Evolutionary conservation across 108 stramenopile genomes (phyloP).

Genomic region (Chaetoceros tenuissimus): DNA sequence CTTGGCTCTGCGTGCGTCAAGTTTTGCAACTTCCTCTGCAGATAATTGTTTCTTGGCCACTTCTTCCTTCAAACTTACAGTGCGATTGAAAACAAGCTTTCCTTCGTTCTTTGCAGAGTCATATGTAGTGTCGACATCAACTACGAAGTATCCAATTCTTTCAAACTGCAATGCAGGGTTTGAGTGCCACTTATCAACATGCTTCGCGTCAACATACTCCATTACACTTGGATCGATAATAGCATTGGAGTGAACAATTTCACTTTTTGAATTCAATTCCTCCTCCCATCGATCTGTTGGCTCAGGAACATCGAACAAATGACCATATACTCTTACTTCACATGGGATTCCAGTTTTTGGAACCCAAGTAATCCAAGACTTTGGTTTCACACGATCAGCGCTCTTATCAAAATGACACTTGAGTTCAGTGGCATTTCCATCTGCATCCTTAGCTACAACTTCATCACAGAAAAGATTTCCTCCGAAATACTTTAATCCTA

Average conservation of each 20-base stretch:
- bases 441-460: slow-evolving; percentile 23
- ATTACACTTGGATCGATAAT: slow-evolving; percentile 72
- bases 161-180: slow-evolving; percentile 88
- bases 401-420: slow-evolving; percentile 57
- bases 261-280: slow-evolving; percentile 82
- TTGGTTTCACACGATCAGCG: slow-evolving; percentile 62
- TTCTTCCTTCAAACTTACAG: slow-evolving; percentile 88
- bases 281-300: slow-evolving; percentile 87
- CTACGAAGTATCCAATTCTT: slow-evolving; percentile 94
- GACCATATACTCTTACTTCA: slow-evolving; percentile 89
- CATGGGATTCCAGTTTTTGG: slow-evolving; percentile 54
- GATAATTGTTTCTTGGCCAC: slow-evolving; percentile 66
- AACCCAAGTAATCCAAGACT: slow-evolving; percentile 75
- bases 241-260: slow-evolving; percentile 61
- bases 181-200: slow-evolving; percentile 58
- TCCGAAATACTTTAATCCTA: slow-evolving; percentile 87
- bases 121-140: slow-evolving; percentile 86
- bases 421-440: slow-evolving; percentile 44
- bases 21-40: slow-evolving; percentile 44
- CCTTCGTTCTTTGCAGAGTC: slow-evolving; percentile 44
- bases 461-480: slow-evolving; percentile 70
- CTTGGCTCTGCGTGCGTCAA: slow-evolving; percentile 44
- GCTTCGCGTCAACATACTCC: slow-evolving; percentile 37
- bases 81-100: slow-evolving; percentile 89
- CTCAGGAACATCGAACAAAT: slow-evolving; percentile 84